These are phyloP conservation scores for Aphanomyces euteiches DNA, from an alignment of 352 stramenopile species.

Conservation along the genomic window DNA sequence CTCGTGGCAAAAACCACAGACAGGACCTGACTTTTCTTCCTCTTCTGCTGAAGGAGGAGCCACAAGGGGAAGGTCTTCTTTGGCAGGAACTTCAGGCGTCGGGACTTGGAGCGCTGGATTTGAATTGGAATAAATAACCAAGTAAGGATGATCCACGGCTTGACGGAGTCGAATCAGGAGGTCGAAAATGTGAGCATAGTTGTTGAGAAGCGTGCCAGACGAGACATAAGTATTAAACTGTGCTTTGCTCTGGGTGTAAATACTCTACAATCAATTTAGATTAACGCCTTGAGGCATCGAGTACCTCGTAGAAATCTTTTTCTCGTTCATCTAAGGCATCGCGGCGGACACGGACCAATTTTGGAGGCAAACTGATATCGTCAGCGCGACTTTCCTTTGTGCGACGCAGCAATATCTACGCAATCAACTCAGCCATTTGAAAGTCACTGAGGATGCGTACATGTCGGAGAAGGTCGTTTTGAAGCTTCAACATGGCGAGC, in stretches of 20 bases:
- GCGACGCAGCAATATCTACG: constrained; percentile 93
- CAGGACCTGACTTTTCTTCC: constrained; percentile 32
- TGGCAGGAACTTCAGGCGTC: constrained; percentile 30
- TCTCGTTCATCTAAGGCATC: constrained; percentile 85
- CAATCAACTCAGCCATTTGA: constrained; percentile 7
- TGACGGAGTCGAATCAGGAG: constrained; percentile 97
- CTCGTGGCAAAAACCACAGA: constrained; percentile 94
- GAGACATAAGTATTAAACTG: constrained; percentile 99
- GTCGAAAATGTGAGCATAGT: constrained; percentile 99
- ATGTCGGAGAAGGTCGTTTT: constrained; percentile 89
- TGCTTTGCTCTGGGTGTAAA: constrained; percentile 96
- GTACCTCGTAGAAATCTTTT: constrained; percentile 98
- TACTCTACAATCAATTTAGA: constrained; percentile 32
- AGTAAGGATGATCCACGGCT: constrained; percentile 98
- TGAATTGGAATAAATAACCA: constrained; percentile 90
- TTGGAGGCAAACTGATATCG: constrained; percentile 88
- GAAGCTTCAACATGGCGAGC: constrained; percentile 94
- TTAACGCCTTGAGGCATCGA: constrained; percentile 25
- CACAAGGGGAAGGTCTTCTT: constrained; percentile 59
- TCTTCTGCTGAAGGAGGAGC: constrained; percentile 30
- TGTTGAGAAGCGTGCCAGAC: constrained; percentile 97
- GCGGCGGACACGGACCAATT: constrained; percentile 84
- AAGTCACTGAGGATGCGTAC: constrained; percentile 38
- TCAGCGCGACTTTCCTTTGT: constrained; percentile 98
- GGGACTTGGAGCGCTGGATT: constrained; percentile 75